These are phyloP conservation scores for Phanerochaete carnosa DNA, from an alignment of 768 basidiomycete species.

Conservation along the genomic window DNA sequence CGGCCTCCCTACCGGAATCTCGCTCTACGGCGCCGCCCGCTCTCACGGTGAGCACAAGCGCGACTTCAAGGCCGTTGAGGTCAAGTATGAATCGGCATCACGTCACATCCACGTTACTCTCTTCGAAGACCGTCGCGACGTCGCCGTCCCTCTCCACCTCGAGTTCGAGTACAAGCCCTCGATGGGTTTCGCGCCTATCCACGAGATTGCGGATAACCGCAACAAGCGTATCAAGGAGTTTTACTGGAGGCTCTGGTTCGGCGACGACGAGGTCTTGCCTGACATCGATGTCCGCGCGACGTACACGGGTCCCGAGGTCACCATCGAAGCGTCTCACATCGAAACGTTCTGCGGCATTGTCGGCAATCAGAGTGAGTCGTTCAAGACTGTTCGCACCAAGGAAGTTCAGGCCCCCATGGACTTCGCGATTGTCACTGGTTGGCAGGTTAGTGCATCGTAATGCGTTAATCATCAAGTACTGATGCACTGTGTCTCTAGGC, in stretches of 20 bases:
- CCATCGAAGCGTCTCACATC: conserved; percentile 70
- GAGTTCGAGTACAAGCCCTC: conserved; percentile 86
- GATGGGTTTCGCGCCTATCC: conserved; percentile 88
- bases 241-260: conserved; percentile 99
- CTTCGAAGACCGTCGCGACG: conserved; percentile 77
- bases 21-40: conserved; percentile 74
- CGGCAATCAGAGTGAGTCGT: conserved; percentile 89
- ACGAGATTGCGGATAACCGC: conserved; percentile 79
- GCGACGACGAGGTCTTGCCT: conserved; percentile 76
- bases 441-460: conserved; percentile 68
- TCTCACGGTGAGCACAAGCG: conserved; percentile 71
- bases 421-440: conserved; percentile 97
- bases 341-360: conserved; percentile 91
- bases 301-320: conserved; percentile 85
- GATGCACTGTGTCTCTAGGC: conserved; percentile 48
- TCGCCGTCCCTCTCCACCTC: conserved; percentile 76
- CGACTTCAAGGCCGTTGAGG: conserved; percentile 81
- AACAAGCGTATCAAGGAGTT: conserved; percentile 94
- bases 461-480: not conserved
- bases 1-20: conserved; percentile 53
- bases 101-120: conserved; percentile 68
- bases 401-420: conserved; percentile 93
- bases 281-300: conserved; percentile 76
- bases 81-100: conserved; percentile 51
- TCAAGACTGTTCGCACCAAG: conserved; percentile 72